Conservation (phyloP, 371 early-diverging fungal species). For the Lichtheimia corymbifera region DNA sequence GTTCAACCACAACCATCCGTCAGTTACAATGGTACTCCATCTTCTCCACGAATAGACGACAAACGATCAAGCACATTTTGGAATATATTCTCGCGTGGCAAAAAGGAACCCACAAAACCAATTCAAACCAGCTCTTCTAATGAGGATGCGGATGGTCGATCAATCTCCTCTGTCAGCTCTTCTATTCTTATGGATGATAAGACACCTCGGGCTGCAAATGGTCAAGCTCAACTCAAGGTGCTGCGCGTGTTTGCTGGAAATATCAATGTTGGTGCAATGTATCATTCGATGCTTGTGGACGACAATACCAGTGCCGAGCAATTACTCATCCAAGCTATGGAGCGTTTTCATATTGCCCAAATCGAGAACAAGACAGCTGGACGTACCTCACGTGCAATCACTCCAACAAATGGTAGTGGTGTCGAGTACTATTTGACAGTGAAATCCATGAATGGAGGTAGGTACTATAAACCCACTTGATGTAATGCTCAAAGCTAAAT, state of each 20-base stretch:
- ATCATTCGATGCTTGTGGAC: constrained; percentile 58
- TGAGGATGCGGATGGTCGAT: constrained; percentile 13
- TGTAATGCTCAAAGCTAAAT: background rate
- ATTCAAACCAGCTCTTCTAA: background rate
- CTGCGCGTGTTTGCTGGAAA: constrained; percentile 62
- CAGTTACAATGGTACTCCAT: background rate
- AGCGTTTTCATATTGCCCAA: constrained; percentile 57
- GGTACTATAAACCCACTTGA: background rate
- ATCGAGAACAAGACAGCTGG: constrained; percentile 33
- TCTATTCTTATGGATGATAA: constrained; percentile 7
- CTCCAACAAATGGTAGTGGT: constrained; percentile 21
- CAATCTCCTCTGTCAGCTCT: constrained; percentile 12
- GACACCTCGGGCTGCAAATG: background rate
- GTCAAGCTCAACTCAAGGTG: constrained; percentile 25
- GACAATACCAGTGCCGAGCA: constrained; percentile 60
- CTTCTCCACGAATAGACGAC: constrained; percentile 1
- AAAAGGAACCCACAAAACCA: constrained; percentile 19
- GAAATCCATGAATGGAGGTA: constrained; percentile 66
- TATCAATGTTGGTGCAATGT: constrained; percentile 60
- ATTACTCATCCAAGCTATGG: constrained; percentile 53
- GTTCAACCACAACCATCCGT: background rate
- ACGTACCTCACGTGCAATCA: constrained; percentile 12
- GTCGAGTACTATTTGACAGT: constrained; percentile 63
- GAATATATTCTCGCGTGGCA: constrained; percentile 35
- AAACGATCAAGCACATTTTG: constrained; percentile 24